Conservation (phyloP, 768 basidiomycete species). For the Sutorius australiensis region DNA sequence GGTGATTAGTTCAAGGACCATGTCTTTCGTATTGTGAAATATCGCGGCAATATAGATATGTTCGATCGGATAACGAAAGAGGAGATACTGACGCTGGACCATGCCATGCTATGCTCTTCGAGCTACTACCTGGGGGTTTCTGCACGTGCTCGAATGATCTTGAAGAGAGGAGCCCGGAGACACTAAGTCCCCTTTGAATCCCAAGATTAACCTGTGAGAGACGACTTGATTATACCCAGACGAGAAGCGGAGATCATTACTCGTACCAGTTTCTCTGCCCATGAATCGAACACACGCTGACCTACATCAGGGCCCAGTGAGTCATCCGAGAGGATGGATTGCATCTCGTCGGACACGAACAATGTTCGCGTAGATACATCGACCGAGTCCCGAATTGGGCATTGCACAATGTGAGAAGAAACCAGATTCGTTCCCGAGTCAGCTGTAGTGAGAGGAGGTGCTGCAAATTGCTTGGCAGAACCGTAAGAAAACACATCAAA, state of each 20-base stretch:
- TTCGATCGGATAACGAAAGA: background rate
- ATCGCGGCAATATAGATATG: no score
- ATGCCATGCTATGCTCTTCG: no score
- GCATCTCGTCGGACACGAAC: background rate
- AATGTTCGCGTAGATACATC: no score
- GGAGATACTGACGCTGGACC: background rate
- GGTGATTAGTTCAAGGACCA: background rate
- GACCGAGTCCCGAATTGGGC: background rate
- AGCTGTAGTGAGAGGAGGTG: background rate
- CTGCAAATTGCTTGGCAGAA: background rate
- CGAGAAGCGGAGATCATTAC: no score
- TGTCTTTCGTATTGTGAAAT: no score
- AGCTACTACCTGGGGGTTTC: background rate
- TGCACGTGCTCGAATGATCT: background rate
- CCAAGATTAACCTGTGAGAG: background rate
- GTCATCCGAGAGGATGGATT: background rate
- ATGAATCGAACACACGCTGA: background rate
- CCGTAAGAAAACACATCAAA: background rate
- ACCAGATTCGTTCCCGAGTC: no score
- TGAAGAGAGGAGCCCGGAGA: background rate
- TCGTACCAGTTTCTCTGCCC: background rate
- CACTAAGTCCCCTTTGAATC: background rate
- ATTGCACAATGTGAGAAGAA: no score
- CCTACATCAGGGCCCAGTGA: background rate
- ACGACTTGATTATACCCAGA: background rate